Evolutionary conservation across 176 grass and related monocot genomes (phyloP), one percentile per base, ranked within the genome.

Genomic region (Cocos nucifera): DNA sequence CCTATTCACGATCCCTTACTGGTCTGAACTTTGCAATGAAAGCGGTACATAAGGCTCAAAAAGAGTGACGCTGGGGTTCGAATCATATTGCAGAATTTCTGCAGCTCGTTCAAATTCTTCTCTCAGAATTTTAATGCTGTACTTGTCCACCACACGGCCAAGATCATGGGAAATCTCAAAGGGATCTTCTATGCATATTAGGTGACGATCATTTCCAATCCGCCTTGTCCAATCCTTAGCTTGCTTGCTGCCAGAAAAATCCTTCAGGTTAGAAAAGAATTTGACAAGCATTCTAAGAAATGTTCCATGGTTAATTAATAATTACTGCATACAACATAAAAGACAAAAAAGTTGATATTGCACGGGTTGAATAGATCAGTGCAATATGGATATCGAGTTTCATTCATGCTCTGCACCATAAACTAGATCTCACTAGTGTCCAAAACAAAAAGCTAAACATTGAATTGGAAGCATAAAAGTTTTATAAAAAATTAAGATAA

Each of bases 81-180:
- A 63, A 67, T 91, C 84, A 58, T 58, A 85, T 58, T 97, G 93
- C 56, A 97, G 69, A 80, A 91, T 85, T 50, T 91, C 71, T 17
- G 93, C 93, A 56, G 93, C 87, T 71, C 93, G 79, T 75, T 97
- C 93, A 15, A 97, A 97, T 75, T 97, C 93, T 70, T 91, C 93
- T 4, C 87, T 64, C 15, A 97, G 77, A 63, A 83, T 85, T 79
- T 88, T 88, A 64, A 97, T 97, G 28, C 73, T 78, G 59, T 30
- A 85, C 69, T 85, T 91, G 69, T 97, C 93, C 19, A 91, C 92
- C 6, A 97, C 78, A 50, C 87, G 87, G 44, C 93, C 93, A 19
- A 97, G 87, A 82, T 97, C 93, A 73, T 97, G 93, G 18, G 87
- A 67, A 28, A 62, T 85, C 67, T 97, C 87, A 5, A 97, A 97